These are phyloP conservation scores for Solanum bulbocastanum DNA, from an alignment of 257 asterid species.

Conservation along the genomic window DNA sequence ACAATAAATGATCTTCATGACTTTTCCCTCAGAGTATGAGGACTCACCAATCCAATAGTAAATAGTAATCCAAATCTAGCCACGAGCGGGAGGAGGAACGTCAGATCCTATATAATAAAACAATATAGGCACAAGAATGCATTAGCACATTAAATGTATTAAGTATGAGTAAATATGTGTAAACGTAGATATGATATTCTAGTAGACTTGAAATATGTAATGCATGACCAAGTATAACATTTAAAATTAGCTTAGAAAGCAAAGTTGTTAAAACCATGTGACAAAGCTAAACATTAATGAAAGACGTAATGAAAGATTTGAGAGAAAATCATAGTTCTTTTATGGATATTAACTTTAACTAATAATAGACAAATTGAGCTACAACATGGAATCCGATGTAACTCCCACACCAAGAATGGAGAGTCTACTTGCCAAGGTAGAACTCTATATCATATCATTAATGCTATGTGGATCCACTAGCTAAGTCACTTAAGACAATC, in stretches of 20 bases:
- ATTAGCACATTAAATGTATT: not conserved
- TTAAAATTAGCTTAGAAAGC: no score
- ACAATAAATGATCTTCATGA: not conserved
- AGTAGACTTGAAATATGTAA: not conserved
- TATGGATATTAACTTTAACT: not conserved
- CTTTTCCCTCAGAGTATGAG: not conserved
- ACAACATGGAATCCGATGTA: not conserved
- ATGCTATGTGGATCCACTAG: not conserved
- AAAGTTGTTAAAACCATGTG: not conserved
- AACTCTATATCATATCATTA: not conserved
- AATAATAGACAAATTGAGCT: not conserved
- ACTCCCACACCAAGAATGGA: not conserved
- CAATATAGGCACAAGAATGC: not conserved
- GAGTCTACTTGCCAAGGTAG: not conserved
- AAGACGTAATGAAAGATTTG: not conserved
- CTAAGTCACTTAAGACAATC: not conserved
- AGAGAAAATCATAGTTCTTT: not conserved
- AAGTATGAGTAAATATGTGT: not conserved
- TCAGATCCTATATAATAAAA: not conserved
- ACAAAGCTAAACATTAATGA: not conserved
- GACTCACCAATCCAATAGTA: not conserved
- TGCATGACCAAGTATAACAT: not conserved
- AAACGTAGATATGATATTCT: not conserved
- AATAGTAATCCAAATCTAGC: not conserved
- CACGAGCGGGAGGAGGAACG: not conserved